Percentiles rank a stretch among this genome's conserved stretches.
Evolutionary conservation across 257 asterid genomes (phyloP).

Genomic region (Solanum bulbocastanum): DNA sequence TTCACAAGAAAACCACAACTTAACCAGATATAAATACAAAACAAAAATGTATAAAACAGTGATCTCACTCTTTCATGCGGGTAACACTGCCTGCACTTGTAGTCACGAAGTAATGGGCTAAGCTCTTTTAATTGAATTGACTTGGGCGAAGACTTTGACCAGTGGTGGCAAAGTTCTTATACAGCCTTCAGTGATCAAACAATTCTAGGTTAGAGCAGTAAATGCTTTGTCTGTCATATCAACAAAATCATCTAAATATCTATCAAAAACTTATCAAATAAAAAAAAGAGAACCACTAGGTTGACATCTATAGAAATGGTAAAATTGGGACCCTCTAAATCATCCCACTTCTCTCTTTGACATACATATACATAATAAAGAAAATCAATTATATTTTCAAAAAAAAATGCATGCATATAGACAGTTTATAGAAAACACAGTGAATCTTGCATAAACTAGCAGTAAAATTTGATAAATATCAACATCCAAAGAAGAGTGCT

Average conservation of each 20-base stretch:
- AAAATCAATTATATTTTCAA: too few relatives aligned
- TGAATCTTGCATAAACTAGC: too few relatives aligned
- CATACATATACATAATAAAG: too few relatives aligned
- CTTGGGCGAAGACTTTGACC: conserved; percentile 52
- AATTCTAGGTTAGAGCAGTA: too few relatives aligned
- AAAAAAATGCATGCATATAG: too few relatives aligned
- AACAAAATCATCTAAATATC: too few relatives aligned
- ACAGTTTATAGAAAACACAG: too few relatives aligned
- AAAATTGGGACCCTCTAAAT: too few relatives aligned
- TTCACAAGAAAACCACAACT: background rate
- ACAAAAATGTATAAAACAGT: background rate
- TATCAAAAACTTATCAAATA: background rate
- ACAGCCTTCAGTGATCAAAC: conserved; percentile 39
- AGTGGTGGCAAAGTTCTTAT: conserved; percentile 62
- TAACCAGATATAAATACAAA: background rate
- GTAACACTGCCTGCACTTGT: conserved; percentile 47
- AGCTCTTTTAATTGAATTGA: conserved; percentile 70
- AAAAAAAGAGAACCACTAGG: background rate
- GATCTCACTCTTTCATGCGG: conserved; percentile 60
- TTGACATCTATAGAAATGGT: background rate
- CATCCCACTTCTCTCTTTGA: too few relatives aligned
- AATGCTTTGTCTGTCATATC: too few relatives aligned
- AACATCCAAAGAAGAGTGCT: too few relatives aligned
- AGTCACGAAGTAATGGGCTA: conserved; percentile 68
- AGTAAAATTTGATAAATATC: too few relatives aligned